phyloP scores from a whole-genome alignment of 371 early-diverging fungal species.

The Apophysomyces ossiformis region DNA sequence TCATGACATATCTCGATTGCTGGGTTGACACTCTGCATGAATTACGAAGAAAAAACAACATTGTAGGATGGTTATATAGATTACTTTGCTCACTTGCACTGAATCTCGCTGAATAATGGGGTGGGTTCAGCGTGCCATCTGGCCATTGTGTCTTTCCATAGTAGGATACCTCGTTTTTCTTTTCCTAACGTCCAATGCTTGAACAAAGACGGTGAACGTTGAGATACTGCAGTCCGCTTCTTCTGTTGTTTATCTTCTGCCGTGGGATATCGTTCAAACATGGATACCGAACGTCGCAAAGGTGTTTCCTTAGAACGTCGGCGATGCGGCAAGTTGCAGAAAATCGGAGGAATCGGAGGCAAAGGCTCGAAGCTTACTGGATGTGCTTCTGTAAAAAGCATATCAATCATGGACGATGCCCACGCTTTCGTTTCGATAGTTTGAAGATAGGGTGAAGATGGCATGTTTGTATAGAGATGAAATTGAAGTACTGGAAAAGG shows the following conservation, averaged over 20 bases:
- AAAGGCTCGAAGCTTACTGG: constrained; percentile 5
- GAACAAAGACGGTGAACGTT: constrained; percentile 3
- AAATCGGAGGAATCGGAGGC: neutral
- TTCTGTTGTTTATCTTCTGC: neutral
- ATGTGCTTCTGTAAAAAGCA: constrained; percentile 1
- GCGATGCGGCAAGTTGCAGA: constrained; percentile 5
- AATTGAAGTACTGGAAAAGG: neutral
- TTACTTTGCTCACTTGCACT: neutral
- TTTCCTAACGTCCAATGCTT: constrained; percentile 2
- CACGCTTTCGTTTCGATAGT: constrained; percentile 4
- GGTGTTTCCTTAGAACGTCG: constrained; percentile 5
- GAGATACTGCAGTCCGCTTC: neutral
- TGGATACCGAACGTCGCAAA: constrained; percentile 1
- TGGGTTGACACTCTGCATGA: neutral
- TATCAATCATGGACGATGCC: neutral
- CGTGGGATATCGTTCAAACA: neutral
- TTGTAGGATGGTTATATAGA: neutral
- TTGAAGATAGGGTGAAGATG: neutral
- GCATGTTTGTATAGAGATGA: neutral
- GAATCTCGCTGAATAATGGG: neutral
- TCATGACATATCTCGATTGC: constrained; percentile 13
- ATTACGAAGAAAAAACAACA: too few species aligned
- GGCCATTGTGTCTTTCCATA: neutral
- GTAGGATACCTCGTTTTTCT: neutral
- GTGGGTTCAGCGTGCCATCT: neutral